A percentile compares a stretch with the other conserved stretches of the same genome.
Conservation (phyloP, 1,284 basidiomycete genomes). For the Boletellus dicymbophilus region DNA sequence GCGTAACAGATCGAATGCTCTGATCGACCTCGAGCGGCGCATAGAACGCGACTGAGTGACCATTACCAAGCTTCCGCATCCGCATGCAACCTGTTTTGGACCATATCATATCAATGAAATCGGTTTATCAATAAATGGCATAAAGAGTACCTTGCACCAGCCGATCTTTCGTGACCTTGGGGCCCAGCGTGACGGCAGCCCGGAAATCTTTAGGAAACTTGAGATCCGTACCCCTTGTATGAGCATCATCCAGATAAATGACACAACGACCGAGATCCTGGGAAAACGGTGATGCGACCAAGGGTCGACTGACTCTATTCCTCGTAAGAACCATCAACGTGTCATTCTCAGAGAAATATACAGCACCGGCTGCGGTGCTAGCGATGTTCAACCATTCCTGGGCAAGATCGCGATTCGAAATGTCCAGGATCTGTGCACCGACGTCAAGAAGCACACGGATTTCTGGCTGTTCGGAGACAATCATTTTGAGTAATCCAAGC, state of each 20-base stretch:
- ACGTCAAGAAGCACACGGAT: slow-evolving; percentile 51
- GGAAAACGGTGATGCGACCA: slow-evolving; percentile 43
- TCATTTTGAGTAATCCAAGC: slow-evolving; percentile 31
- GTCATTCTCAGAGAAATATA: slow-evolving; percentile 48
- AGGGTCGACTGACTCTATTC: slow-evolving; percentile 36
- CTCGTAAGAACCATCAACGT: slow-evolving; percentile 40
- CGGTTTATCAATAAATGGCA: too few species aligned
- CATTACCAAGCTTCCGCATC: slow-evolving; percentile 48
- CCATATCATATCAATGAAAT: too few species aligned
- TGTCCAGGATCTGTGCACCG: slow-evolving; percentile 54
- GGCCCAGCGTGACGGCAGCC: slow-evolving; percentile 53
- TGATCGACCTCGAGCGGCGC: slow-evolving; percentile 45
- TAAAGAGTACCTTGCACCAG: slow-evolving; percentile 47
- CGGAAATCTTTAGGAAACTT: slow-evolving; percentile 43
- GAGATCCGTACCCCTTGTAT: slow-evolving; percentile 56
- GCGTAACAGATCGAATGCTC: slow-evolving; percentile 34
- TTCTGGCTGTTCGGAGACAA: slow-evolving; percentile 34
- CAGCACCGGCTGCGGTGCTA: slow-evolving; percentile 37
- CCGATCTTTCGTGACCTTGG: slow-evolving; percentile 51
- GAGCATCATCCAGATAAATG: slow-evolving; percentile 55
- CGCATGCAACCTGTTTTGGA: slow-evolving; percentile 41
- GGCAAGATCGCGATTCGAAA: slow-evolving; percentile 42
- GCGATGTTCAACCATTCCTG: slow-evolving; percentile 40
- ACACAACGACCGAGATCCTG: slow-evolving; percentile 43
- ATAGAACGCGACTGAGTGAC: slow-evolving; percentile 49